These are phyloP conservation scores for Fragosphaeria purpurea DNA, from an alignment of 2,329 filamentous ascomycete species.

Conservation along the genomic window DNA sequence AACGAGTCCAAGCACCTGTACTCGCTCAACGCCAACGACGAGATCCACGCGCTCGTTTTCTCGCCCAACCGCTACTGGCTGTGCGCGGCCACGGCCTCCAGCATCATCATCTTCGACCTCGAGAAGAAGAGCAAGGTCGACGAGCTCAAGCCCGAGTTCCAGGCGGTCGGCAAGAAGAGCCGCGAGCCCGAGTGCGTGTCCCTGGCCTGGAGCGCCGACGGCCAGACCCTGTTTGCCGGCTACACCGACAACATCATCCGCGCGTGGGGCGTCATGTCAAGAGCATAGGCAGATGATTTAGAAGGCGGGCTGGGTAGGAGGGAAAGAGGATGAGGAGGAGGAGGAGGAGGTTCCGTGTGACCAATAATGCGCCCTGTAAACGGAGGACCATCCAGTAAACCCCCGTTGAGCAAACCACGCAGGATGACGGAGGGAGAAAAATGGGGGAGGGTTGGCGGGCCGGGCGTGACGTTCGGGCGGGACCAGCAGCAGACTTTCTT, in stretches of 20 bases:
- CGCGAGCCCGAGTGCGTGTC: slow-evolving; percentile 96
- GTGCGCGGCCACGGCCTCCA: slow-evolving; percentile 91
- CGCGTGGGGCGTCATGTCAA: slow-evolving; percentile 95
- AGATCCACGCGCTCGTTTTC: slow-evolving; percentile 99
- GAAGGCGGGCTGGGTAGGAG: too few species aligned
- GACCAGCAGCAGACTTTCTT: too few species aligned
- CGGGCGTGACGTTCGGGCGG: too few species aligned
- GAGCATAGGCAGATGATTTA: slow-evolving; percentile 49
- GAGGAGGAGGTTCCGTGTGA: too few species aligned
- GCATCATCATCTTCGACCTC: slow-evolving; percentile 99
- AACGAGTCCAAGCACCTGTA: slow-evolving; percentile 99
- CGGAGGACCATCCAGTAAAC: too few species aligned
- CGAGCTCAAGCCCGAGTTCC: slow-evolving; percentile 97
- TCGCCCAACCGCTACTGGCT: slow-evolving; percentile 99
- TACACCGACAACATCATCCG: slow-evolving; percentile 99
- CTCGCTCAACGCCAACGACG: slow-evolving; percentile 97
- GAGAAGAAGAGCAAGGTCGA: slow-evolving; percentile 99
- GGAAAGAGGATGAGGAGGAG: too few species aligned
- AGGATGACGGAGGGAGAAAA: too few species aligned
- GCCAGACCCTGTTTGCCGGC: slow-evolving; percentile 97
- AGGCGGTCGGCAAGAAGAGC: slow-evolving; percentile 96
- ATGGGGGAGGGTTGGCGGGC: too few species aligned
- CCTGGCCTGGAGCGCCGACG: slow-evolving; percentile 95
- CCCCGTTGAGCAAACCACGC: too few species aligned
- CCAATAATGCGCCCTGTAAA: too few species aligned